Base-by-base conservation (phyloP, 2,329 filamentous ascomycete genomes). In the Ophiostoma montium region DNA sequence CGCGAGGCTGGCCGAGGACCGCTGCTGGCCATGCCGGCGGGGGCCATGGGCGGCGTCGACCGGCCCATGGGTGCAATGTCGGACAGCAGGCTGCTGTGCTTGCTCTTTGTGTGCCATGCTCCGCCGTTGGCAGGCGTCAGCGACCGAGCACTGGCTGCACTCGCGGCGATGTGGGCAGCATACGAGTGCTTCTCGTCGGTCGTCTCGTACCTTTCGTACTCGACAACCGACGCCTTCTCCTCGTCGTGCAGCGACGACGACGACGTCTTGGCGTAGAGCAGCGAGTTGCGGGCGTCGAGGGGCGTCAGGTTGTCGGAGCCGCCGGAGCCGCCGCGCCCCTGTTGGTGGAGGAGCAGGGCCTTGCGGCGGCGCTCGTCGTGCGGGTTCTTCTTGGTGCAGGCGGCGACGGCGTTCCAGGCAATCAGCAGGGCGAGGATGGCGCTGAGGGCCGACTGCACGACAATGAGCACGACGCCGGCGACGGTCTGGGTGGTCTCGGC, bases 401-500 rank as follows among this genome's bases (percentile, higher is more conserved):
- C 75, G 58, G 86, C 84, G 61, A 95, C 78, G 43, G 86, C 86
- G 61, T 96, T 96, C 69, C 89, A 85, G 11, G 77, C 76, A 57
- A 98, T 94, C 30, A 96, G 72, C 47, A 96, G 84, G 3, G 86
- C 89, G 50, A 98, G 72, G 21, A 87, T 65, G 53, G 76, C 88
- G 6, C 89, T 94, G 56, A 98, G 69, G 0, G 82, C 76, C 0
- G 86, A 86, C 66, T 98, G 92, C 5, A 96, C 75, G n/a, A 82
- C 86, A 56, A 96, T 92, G 52, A 98, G 74, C 15, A 88, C 86
- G n/a, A 96, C 78, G 49, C 92, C 92, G 15, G 86, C 90, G 46
- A 96, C 78, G 0, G 92, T 96, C 70, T 95, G 87, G 10, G 90
- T 95, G 10, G 89, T 94, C 65, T 95, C 82, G 6, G 80, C 75